A percentile compares a stretch with the other conserved stretches of the same genome.
Conservation (phyloP, 2,329 filamentous ascomycete genomes). For the Monilinia aucupariae region DNA sequence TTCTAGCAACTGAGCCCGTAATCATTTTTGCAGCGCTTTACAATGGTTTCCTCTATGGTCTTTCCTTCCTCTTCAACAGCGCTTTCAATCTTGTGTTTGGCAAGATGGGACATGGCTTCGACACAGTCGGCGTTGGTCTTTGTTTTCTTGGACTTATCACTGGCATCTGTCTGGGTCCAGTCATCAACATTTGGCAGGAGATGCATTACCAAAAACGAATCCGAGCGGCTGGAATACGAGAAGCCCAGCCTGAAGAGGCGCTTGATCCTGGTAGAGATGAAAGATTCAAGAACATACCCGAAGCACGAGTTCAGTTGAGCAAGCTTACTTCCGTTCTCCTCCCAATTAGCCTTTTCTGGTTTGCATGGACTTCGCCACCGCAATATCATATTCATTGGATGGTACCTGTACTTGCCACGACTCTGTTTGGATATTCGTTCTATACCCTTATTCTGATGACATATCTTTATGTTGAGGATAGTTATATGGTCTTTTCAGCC, state of each 20-base stretch:
- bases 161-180: conserved; percentile 39
- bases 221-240: conserved; percentile 33
- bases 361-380: conserved; percentile 35
- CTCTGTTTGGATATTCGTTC: conserved; percentile 47
- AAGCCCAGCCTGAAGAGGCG: neutral
- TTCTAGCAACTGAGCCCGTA: conserved; percentile 54
- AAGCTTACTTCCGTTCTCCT: conserved; percentile 38
- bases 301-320: conserved; percentile 40
- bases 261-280: neutral
- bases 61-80: conserved; percentile 39
- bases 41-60: conserved; percentile 54
- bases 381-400: conserved; percentile 34
- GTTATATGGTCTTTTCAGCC: conserved; percentile 42
- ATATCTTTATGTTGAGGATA: conserved; percentile 45
- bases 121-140: conserved; percentile 38
- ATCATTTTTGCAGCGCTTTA: conserved; percentile 57
- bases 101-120: conserved; percentile 40
- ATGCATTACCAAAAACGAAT: conserved; percentile 38
- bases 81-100: conserved; percentile 45
- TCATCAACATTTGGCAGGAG: conserved; percentile 39
- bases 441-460: conserved; percentile 47
- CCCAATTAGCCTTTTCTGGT: conserved; percentile 37
- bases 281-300: conserved; percentile 37
- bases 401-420: conserved; percentile 45
- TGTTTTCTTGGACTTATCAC: conserved; percentile 37